Percentiles rank a stretch among this genome's conserved stretches.
phyloP scores from a whole-genome alignment of 2,329 filamentous ascomycete species.

The Scedosporium aurantiacum region DNA sequence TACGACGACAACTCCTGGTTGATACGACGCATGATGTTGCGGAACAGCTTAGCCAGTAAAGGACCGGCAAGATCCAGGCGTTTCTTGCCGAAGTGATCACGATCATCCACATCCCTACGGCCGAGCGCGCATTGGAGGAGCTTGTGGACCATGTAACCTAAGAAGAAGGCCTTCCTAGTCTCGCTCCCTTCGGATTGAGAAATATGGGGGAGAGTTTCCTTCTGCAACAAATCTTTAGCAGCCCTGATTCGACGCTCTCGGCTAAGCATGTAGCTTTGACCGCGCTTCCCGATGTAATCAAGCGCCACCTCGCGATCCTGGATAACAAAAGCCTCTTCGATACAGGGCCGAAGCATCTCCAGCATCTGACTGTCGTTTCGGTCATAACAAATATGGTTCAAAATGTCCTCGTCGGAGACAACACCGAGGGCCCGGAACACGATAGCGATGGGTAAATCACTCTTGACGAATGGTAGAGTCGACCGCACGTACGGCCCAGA shows the following conservation, averaged over 20 bases:
- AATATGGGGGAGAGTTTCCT: constrained; percentile 93
- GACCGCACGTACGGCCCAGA: constrained; percentile 84
- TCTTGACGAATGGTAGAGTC: constrained; percentile 86
- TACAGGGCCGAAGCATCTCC: constrained; percentile 92
- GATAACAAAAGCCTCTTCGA: constrained; percentile 92
- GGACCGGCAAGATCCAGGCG: constrained; percentile 90
- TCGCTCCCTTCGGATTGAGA: constrained; percentile 91
- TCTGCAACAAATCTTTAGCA: constrained; percentile 88
- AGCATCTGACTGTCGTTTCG: constrained; percentile 93
- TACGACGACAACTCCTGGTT: constrained; percentile 86
- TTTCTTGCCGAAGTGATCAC: constrained; percentile 99
- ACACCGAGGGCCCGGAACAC: constrained; percentile 93
- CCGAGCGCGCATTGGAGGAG: constrained; percentile 88
- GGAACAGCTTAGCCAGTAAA: constrained; percentile 90
- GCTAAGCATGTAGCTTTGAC: constrained; percentile 57
- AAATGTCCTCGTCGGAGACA: constrained; percentile 93
- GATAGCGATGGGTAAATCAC: constrained; percentile 85
- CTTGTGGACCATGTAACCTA: constrained; percentile 98
- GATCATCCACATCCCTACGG: constrained; percentile 86
- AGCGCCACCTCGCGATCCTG: constrained; percentile 91
- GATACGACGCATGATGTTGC: constrained; percentile 79
- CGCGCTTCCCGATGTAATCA: constrained; percentile 91
- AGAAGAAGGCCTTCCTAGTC: constrained; percentile 92
- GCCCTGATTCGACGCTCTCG: constrained; percentile 84
- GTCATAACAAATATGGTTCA: constrained; percentile 96